phyloP scores from a whole-genome alignment of 2,329 filamentous ascomycete species.

The Alternaria hordeiaustralica region DNA sequence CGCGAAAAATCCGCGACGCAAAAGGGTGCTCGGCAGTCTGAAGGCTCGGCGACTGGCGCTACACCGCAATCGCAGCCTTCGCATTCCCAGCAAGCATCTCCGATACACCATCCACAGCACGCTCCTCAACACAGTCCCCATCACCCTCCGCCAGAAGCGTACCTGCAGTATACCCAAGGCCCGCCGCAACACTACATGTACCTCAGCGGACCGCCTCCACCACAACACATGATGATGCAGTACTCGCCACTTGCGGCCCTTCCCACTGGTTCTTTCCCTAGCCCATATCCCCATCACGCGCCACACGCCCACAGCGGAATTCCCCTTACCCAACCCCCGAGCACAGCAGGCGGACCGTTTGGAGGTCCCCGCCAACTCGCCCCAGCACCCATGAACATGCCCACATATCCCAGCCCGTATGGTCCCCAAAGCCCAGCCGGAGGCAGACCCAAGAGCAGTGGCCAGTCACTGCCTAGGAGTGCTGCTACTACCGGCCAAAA shows the following conservation, averaged over 20 bases:
- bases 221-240: slow-evolving; percentile 35
- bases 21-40: slow-evolving; percentile 29
- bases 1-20: slow-evolving; percentile 35
- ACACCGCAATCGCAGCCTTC: slow-evolving; percentile 25
- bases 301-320: slow-evolving; percentile 19
- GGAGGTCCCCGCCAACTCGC: slow-evolving; percentile 29
- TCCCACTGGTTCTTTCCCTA: slow-evolving; percentile 25
- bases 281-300: slow-evolving; percentile 12
- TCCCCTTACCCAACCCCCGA: slow-evolving; percentile 16
- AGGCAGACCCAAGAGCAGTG: slow-evolving; percentile 31
- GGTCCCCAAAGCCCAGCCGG: slow-evolving; percentile 33
- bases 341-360: slow-evolving; percentile 9
- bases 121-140: slow-evolving; percentile 22
- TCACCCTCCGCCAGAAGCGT: slow-evolving; percentile 28
- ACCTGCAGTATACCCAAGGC: slow-evolving; percentile 21
- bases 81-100: slow-evolving; percentile 25
- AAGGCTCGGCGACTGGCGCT: slow-evolving; percentile 21
- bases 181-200: slow-evolving; percentile 32
- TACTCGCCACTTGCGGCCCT: slow-evolving; percentile 37
- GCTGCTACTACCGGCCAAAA: slow-evolving; percentile 13
- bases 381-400: slow-evolving; percentile 31
- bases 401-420: slow-evolving; percentile 39
- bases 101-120: slow-evolving; percentile 18
- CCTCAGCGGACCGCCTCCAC: slow-evolving; percentile 22
- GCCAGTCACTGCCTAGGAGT: slow-evolving; percentile 15